Base-by-base conservation (phyloP, 768 basidiomycete genomes). In the Gelatoporia subvermispora region DNA sequence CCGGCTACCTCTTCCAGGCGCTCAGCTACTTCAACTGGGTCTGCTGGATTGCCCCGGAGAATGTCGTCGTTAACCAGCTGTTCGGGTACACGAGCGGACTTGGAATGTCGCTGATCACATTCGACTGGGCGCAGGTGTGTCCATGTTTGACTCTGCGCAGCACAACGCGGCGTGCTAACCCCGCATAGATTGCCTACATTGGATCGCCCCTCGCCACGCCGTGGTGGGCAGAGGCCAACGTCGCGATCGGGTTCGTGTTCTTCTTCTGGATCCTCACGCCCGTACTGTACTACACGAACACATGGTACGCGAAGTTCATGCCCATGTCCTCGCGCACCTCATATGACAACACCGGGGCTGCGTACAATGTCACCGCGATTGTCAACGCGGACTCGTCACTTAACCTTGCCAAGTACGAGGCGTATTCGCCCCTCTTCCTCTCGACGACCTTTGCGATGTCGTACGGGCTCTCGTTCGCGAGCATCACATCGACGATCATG, bases 381-480 rank as follows among this genome's bases (percentile, higher is more conserved):
- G 58, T 76, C 55, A 69, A 63, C 36, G 48, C 57, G 20, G 62
- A 70, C 23, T 39, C 58, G 17, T 63, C 63, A 24, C 65, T 76
- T 53, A 61, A 72, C 57, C 41, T 65, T 16, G 61, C 58, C 18
- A 61, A 60, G 50, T 76, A 76, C 61, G 57, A 71, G 53, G 52
- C 38, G 11, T 76, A 77, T 63, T 72, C 69, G 16, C 74, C 75
- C 2, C 64, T 76, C 22, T 75, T 75, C 63, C 60, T 76, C 22
- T 70, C 66, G 23, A 69, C 79, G 22, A 84, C 86, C 0, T 92
- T 91, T 59, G 83, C 90, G 11, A 66, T 92, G 31, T 74, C 82
- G 8, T 93, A 92, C 58, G 89, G 84, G 20, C 71, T 92, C 8
- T 85, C 84, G n/a, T 92, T 93, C 55, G 88, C 88, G 2, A 76